A percentile compares a stretch with the other conserved stretches of the same genome.
Conservation (phyloP, 2,329 filamentous ascomycete species). For the Ceratocystis lukuohia region DNA sequence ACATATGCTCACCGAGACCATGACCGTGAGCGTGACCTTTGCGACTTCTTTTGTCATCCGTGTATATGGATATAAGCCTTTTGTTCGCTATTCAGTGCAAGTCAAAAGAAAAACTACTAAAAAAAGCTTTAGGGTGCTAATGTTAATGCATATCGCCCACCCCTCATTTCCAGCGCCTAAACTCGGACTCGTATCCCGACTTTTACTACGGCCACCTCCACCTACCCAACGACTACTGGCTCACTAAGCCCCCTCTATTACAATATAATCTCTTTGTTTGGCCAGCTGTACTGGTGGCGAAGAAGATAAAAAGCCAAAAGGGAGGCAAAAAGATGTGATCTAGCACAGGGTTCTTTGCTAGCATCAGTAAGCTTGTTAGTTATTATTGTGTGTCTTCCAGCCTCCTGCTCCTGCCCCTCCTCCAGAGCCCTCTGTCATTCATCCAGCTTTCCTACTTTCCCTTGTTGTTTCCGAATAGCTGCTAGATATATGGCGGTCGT, state of each 20-base stretch:
- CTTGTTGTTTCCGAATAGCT: neutral
- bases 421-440: neutral
- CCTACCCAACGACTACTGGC: no score
- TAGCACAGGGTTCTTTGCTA: neutral
- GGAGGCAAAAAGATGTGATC: neutral
- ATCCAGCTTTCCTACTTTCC: conserved; percentile 1
- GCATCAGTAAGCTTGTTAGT: neutral
- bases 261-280: neutral
- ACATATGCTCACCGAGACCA: neutral
- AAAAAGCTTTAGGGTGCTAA: no score
- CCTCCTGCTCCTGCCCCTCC: neutral
- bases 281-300: neutral
- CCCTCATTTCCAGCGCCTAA: no score
- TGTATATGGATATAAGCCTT: neutral
- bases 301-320: no score
- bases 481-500: neutral
- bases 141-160: no score
- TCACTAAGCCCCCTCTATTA: no score
- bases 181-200: no score
- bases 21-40: neutral
- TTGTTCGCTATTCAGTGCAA: neutral
- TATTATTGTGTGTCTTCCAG: neutral
- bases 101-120: no score
- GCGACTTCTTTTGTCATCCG: neutral
- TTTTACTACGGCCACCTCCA: no score